A percentile compares a stretch with the other conserved stretches of the same genome.
phyloP scores from a whole-genome alignment of 148 eudicot genomes.

The Cornus kousa region DNA sequence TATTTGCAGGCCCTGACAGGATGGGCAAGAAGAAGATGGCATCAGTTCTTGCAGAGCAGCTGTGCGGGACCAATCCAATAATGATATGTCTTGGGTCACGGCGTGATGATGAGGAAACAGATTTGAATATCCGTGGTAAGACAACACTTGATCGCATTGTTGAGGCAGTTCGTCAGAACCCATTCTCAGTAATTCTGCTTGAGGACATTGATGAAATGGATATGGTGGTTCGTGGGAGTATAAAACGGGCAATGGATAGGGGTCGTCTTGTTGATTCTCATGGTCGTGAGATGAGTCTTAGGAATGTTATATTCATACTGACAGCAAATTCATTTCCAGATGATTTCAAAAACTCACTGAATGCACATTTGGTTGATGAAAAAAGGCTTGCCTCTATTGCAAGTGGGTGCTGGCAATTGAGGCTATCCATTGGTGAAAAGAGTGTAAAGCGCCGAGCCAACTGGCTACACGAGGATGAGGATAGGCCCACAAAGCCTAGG shows the following conservation, averaged over 20 bases:
- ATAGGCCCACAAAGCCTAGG: constrained; percentile 47
- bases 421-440: constrained; percentile 50
- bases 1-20: constrained; percentile 83
- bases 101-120: constrained; percentile 62
- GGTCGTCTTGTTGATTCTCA: constrained; percentile 82
- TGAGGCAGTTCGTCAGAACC: constrained; percentile 77
- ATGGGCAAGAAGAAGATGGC: constrained; percentile 90
- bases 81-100: constrained; percentile 63
- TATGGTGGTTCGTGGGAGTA: constrained; percentile 57
- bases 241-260: constrained; percentile 83
- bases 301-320: constrained; percentile 72
- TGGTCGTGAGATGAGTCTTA: constrained; percentile 87
- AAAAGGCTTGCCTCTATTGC: constrained; percentile 52
- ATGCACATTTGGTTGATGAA: constrained; percentile 44
- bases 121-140: constrained; percentile 67
- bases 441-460: constrained; percentile 48
- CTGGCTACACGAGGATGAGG: constrained; percentile 49
- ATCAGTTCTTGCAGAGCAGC: constrained; percentile 66
- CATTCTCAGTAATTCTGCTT: constrained; percentile 76
- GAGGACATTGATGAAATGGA: constrained; percentile 87
- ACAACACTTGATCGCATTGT: constrained; percentile 73
- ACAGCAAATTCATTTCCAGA: constrained; percentile 55
- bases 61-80: constrained; percentile 51
- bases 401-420: constrained; percentile 71
- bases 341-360: constrained; percentile 15